Base-by-base conservation (phyloP, 176 grass and related monocot genomes). In the Pontederia crassipes region DNA sequence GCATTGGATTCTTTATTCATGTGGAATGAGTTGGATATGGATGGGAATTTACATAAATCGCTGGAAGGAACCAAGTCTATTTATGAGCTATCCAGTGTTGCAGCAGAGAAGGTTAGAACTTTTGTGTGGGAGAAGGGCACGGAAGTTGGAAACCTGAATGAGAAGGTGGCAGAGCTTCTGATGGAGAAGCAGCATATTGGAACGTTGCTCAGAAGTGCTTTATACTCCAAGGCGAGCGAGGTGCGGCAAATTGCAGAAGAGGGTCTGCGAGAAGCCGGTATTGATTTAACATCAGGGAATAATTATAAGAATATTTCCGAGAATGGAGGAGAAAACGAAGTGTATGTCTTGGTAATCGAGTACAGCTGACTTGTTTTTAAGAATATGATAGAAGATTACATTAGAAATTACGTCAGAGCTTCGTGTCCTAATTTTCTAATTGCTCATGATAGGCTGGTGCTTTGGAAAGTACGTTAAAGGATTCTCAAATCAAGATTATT, bases 391-490 rank as follows among this genome's bases (percentile, higher is more conserved):
- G 28, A 32, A 20, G 10, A 45, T 59, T 75, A 49, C 8, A 65
- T 64, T 82, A 61, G 62, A 74, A 4, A 17, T 61, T 55, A 7
- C 65, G 17, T 12, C 17, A 14, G 11, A 56, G 17, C 26, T 28
- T 66, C 65, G 20, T 28, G 64, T 15, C 50, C 67, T 73, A 40
- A 40, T 40, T 40, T 40, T 40, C 32, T 40, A 40, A 4, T 4
- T 40, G 32, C 6, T 40, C 32, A 4, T 40, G 2, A 58, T 58
- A 98, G 88, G 94, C 94, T n/a, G 94, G 88, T 28, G 88, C 88
- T 59, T 65, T 98, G 17, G 94, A 80, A 81, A 98, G 82, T 78
- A 93, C 79, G 57, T 76, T 98, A 65, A 98, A 98, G 72, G 88
- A 98, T 26, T 98, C 94, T 28, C 94, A 98, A 51, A 47, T 88